Conservation (phyloP, 352 stramenopile species). For the Globisporangium radiosum region DNA sequence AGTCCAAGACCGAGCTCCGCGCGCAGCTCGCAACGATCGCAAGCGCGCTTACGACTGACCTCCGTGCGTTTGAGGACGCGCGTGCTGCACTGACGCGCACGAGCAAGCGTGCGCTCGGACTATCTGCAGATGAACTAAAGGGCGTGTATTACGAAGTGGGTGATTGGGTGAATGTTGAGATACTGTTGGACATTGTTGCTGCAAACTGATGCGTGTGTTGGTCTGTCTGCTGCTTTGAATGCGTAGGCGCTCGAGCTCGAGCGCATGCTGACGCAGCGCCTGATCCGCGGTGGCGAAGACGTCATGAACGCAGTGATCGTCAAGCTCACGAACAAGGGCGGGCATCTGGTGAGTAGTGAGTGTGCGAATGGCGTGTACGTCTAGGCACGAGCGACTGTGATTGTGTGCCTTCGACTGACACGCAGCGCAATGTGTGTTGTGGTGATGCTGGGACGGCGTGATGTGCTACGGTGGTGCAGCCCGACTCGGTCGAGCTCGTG, state of each 20-base stretch:
- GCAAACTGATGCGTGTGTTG: too few relatives aligned
- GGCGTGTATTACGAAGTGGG: too few relatives aligned
- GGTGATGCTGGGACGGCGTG: neutral
- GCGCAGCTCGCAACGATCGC: constrained; percentile 26
- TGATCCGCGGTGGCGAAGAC: constrained; percentile 66
- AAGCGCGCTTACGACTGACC: constrained; percentile 30
- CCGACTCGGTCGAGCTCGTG: constrained; percentile 27
- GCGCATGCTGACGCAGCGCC: constrained; percentile 33
- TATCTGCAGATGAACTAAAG: too few relatives aligned
- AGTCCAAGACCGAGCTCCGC: constrained; percentile 28
- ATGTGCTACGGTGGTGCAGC: constrained; percentile 1
- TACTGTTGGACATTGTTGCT: too few relatives aligned
- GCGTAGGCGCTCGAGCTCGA: constrained; percentile 31
- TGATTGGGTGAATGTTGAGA: too few relatives aligned
- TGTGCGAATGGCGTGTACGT: too few relatives aligned
- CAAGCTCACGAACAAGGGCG: constrained; percentile 29
- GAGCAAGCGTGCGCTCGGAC: too few relatives aligned
- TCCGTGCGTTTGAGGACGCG: constrained; percentile 22
- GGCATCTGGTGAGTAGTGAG: constrained; percentile 24
- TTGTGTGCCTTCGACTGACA: too few relatives aligned
- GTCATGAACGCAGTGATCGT: constrained; percentile 61
- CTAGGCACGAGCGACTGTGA: too few relatives aligned
- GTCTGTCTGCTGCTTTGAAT: neutral
- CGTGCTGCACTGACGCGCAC: constrained; percentile 6
- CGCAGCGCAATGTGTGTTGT: neutral